These are phyloP conservation scores for Ascochyta rabiei DNA, from an alignment of 2,329 filamentous ascomycete species.

Conservation along the genomic window DNA sequence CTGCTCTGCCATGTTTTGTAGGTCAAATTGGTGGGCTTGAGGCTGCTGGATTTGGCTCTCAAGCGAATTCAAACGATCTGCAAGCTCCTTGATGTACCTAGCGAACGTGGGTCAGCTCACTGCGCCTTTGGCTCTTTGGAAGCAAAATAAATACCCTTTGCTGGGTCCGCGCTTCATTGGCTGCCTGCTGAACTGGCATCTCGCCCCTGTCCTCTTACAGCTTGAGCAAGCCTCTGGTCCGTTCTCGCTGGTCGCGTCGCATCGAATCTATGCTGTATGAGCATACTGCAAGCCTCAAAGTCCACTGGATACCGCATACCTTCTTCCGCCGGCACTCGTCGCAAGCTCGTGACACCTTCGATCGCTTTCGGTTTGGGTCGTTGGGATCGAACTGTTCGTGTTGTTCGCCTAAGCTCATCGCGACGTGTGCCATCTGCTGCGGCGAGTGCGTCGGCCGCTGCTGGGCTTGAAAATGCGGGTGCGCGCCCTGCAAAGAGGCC, in stretches of 20 bases:
- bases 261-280: conserved; percentile 41
- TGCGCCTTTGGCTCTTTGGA: background rate
- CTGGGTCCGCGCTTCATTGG: conserved; percentile 51
- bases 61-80: conserved; percentile 47
- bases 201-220: conserved; percentile 48
- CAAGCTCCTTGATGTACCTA: conserved; percentile 51
- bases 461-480: conserved; percentile 45
- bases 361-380: conserved; percentile 46
- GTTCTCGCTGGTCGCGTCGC: conserved; percentile 49
- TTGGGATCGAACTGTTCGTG: conserved; percentile 44
- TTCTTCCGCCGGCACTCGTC: conserved; percentile 52
- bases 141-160: conserved; percentile 42
- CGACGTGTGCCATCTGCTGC: conserved; percentile 48
- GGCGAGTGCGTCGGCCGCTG: conserved; percentile 46
- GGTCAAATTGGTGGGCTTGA: conserved; percentile 39
- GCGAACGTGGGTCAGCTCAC: conserved; percentile 16
- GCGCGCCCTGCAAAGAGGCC: conserved; percentile 35
- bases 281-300: background rate
- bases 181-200: conserved; percentile 50
- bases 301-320: conserved; percentile 27
- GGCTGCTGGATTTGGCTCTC: conserved; percentile 47
- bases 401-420: conserved; percentile 47
- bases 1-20: conserved; percentile 37
- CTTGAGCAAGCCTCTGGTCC: conserved; percentile 49
- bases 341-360: conserved; percentile 51